A percentile compares a stretch with the other conserved stretches of the same genome.
Conservation (phyloP, 2,329 filamentous ascomycete species). For the Plenodomus lindquistii region DNA sequence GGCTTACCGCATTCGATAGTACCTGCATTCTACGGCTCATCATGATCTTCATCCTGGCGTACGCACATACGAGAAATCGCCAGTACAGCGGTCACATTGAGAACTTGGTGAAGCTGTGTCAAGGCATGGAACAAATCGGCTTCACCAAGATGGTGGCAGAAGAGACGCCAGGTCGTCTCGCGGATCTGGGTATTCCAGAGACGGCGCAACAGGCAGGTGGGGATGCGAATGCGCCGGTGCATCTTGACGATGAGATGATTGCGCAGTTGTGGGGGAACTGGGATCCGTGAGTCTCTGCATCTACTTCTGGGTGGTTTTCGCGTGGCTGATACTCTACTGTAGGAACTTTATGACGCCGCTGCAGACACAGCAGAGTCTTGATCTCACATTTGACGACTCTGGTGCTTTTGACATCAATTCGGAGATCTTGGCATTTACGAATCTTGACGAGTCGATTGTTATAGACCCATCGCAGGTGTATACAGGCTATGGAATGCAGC, state of each 20-base stretch:
- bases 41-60: conserved; percentile 44
- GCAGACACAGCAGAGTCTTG: conserved; percentile 39
- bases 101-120: conserved; percentile 24
- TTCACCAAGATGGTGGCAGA: conserved; percentile 41
- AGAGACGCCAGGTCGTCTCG: conserved; percentile 38
- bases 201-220: conserved; percentile 7
- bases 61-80: conserved; percentile 31
- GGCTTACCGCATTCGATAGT: conserved; percentile 42
- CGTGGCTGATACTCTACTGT: conserved; percentile 2
- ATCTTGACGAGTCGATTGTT: conserved; percentile 34
- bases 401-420: conserved; percentile 37
- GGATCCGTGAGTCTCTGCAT: conserved; percentile 29
- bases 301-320: not conserved
- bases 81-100: conserved; percentile 35
- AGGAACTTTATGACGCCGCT: conserved; percentile 40
- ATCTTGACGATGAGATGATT: conserved; percentile 33
- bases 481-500: not conserved
- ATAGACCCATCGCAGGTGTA: conserved; percentile 33
- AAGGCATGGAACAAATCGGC: conserved; percentile 39
- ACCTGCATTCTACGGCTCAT: conserved; percentile 38
- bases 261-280: conserved; percentile 38
- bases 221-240: conserved; percentile 12
- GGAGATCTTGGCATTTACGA: conserved; percentile 35
- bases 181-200: conserved; percentile 33
- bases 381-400: conserved; percentile 38